Base-by-base conservation (phyloP, 192 early-diverging fungal species). In the Spizellomyces sp. region DNA sequence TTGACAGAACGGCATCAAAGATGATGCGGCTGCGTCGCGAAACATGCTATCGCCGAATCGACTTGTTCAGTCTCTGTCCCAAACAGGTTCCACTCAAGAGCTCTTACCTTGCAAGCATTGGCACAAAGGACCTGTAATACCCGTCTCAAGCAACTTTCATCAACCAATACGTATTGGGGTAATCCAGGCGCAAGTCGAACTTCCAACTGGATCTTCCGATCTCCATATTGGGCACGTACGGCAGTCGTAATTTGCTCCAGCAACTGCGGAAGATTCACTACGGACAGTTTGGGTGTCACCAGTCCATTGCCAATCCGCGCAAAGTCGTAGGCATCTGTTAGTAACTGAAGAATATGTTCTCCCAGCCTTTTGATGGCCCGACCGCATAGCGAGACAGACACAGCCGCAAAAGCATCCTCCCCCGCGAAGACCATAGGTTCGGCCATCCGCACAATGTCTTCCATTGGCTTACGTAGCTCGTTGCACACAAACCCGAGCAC, bases 401-500 rank as follows among this genome's bases (percentile, higher is more conserved):
- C 9, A 15, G 45, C 44, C 9, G 59, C 9, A 8, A 15, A 4
- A 9, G 22, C 58, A 14, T 68, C 54, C 10, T 8, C 14, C 4
- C 50, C 14, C 17, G 2, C 14, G 14, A 19, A 2, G 50, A 3
- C 50, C 17, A 54, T 15, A 2, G 50, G 50, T 14, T 42, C 42
- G 5, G 36, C 15, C 7, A 21, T 14, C 17, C 36, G 14, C 15
- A 41, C 14, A 22, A 70, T 50, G 17, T 70, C 60, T 7, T 44
- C 10, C 46, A 70, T 42, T 17, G 69, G 69, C 9, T 9, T 60
- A 36, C 6, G 19, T n/a, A 70, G 43, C 19, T 70, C 58, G 6
- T 61, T 62, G 59, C 69, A 70, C 17, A 70, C 57, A 62, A 63
- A 70, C 19, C 21, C 48, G 17, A 70, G 59, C 19, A 70, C n/a